These are phyloP conservation scores for Volvox africanus DNA, from an alignment of 139 green algal genomes.

Conservation along the genomic window DNA sequence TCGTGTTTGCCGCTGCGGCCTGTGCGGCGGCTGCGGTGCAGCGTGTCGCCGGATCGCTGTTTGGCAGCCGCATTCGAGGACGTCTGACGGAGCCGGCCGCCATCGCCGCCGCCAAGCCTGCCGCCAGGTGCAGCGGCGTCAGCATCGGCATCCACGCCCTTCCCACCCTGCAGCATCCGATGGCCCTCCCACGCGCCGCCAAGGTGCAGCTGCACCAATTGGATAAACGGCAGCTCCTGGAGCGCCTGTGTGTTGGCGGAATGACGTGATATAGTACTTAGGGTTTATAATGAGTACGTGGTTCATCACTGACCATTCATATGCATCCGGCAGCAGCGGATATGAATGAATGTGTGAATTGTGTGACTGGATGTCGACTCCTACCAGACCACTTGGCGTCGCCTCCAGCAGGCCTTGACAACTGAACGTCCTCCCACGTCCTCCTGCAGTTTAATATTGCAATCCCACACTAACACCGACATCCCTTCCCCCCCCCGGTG, in stretches of 20 bases:
- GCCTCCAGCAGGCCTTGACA: too few relatives aligned
- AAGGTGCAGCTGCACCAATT: conserved; percentile 28
- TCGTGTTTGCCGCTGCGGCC: neutral
- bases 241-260: conserved; percentile 18
- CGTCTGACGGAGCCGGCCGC: neutral
- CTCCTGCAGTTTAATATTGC: too few relatives aligned
- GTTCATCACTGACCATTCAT: too few relatives aligned
- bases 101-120: neutral
- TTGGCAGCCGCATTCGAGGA: neutral
- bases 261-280: too few relatives aligned
- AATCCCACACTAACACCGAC: too few relatives aligned
- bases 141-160: neutral
- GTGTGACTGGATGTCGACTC: too few relatives aligned
- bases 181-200: neutral
- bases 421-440: too few relatives aligned
- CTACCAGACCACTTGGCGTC: too few relatives aligned
- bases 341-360: too few relatives aligned
- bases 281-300: too few relatives aligned
- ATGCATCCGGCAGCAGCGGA: too few relatives aligned
- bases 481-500: too few relatives aligned
- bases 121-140: neutral
- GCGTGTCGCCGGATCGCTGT: neutral
- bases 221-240: conserved; percentile 16
- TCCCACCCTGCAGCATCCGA: neutral
- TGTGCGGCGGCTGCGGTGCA: neutral